phyloP scores from a whole-genome alignment of 768 basidiomycete species.

The Pulveroboletus frians region DNA sequence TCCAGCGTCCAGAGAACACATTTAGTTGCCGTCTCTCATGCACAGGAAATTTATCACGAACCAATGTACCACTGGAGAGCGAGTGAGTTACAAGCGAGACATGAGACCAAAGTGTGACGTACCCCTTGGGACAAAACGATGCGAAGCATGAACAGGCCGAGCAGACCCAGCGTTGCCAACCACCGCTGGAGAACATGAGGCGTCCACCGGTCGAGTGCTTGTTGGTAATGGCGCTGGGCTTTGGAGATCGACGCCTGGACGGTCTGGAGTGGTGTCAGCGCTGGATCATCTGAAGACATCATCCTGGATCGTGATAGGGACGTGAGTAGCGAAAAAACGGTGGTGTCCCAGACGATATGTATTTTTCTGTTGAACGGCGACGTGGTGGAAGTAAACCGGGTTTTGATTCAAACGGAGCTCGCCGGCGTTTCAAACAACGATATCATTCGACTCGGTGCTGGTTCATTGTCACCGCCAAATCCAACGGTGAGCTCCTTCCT shows the following conservation, averaged over 20 bases:
- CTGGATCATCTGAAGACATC: slow-evolving; percentile 33
- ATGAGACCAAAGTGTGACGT: slow-evolving; percentile 27
- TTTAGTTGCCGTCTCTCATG: slow-evolving; percentile 1
- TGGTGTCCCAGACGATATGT: not conserved
- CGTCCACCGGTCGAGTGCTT: slow-evolving; percentile 86
- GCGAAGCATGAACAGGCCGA: slow-evolving; percentile 74
- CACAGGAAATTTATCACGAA: slow-evolving; percentile 37
- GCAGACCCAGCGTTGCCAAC: slow-evolving; percentile 67
- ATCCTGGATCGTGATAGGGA: slow-evolving; percentile 16
- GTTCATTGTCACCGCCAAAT: too few relatives aligned
- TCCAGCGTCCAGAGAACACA: not conserved
- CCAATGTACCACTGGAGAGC: slow-evolving; percentile 81
- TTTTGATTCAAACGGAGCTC: slow-evolving; percentile 10
- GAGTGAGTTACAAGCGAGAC: slow-evolving; percentile 1
- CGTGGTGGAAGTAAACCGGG: not conserved
- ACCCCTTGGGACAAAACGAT: slow-evolving; percentile 89
- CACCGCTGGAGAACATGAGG: slow-evolving; percentile 89
- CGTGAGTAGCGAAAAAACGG: not conserved
- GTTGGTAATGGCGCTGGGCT: slow-evolving; percentile 76
- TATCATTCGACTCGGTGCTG: too few relatives aligned
- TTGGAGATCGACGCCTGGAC: slow-evolving; percentile 32
- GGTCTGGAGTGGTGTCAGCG: slow-evolving; percentile 25
- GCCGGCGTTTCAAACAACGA: not conserved
- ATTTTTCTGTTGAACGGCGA: slow-evolving; percentile 1
- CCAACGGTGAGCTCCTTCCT: too few relatives aligned